Conservation (phyloP, 352 stramenopile genomes). For the Phytophthora citricola region DNA sequence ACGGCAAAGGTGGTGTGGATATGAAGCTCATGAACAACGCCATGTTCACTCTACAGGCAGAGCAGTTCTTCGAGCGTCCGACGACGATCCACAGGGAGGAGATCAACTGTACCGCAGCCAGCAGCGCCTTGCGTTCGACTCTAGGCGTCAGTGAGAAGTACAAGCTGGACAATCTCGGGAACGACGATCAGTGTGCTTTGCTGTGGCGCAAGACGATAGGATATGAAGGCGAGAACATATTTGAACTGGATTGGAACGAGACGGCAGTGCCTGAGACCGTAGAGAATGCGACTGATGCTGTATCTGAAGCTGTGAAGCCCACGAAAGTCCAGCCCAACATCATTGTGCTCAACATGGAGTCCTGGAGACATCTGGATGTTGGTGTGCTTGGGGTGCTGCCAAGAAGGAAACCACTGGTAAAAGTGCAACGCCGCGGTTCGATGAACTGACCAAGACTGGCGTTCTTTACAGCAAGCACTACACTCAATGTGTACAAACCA, state of each 20-base stretch:
- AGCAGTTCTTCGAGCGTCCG: conserved; percentile 57
- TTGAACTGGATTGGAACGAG: conserved; percentile 53
- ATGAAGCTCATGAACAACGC: conserved; percentile 81
- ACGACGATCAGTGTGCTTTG: conserved; percentile 69
- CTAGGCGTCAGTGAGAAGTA: conserved; percentile 56
- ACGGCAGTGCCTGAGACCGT: neutral
- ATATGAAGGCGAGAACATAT: conserved; percentile 58
- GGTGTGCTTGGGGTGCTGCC: conserved; percentile 62
- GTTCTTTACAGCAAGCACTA: conserved; percentile 78
- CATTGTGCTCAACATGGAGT: conserved; percentile 81
- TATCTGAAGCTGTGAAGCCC: conserved; percentile 11
- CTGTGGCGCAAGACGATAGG: conserved; percentile 70
- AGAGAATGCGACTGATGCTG: conserved; percentile 4
- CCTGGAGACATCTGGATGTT: conserved; percentile 70
- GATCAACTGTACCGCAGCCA: conserved; percentile 74
- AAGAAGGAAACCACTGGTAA: conserved; percentile 57
- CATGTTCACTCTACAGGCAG: conserved; percentile 65
- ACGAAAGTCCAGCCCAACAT: conserved; percentile 55
- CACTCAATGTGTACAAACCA: conserved; percentile 71
- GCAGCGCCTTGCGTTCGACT: conserved; percentile 51
- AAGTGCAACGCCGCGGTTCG: conserved; percentile 66
- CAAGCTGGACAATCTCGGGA: conserved; percentile 48
- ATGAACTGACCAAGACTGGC: conserved; percentile 56
- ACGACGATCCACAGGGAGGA: conserved; percentile 50
- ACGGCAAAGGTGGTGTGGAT: conserved; percentile 55